Percentiles rank a stretch among this genome's conserved stretches.
Conservation (phyloP, 192 early-diverging fungal genomes). For the Thamnidium elegans region DNA sequence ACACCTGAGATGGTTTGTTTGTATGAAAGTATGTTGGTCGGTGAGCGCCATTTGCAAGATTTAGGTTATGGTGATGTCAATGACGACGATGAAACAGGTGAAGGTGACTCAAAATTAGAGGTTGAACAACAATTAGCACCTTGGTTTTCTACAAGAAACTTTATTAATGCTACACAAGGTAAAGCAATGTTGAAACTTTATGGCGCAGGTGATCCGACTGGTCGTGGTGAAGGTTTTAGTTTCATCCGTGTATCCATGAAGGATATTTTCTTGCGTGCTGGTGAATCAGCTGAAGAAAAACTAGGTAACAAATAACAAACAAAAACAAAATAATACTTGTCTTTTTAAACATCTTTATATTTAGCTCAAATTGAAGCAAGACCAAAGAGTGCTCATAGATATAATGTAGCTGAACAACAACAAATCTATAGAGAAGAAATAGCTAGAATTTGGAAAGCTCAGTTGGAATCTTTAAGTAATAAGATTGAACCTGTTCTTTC, state of each 20-base stretch:
- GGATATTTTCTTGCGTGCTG: conserved; percentile 89
- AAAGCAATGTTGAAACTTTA: conserved; percentile 95
- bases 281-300: conserved; percentile 81
- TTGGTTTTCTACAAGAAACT: conserved; percentile 94
- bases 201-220: conserved; percentile 97
- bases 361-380: conserved; percentile 73
- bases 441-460: conserved; percentile 89
- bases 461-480: conserved; percentile 66
- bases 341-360: background rate
- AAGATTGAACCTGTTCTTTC: conserved; percentile 45
- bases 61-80: conserved; percentile 78
- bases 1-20: conserved; percentile 96
- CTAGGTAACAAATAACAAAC: conserved; percentile 39
- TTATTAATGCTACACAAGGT: conserved; percentile 86
- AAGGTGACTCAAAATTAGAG: conserved; percentile 66
- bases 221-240: conserved; percentile 93
- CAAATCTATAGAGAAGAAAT: conserved; percentile 94
- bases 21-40: conserved; percentile 90
- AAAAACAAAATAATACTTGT: background rate
- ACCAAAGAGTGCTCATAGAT: conserved; percentile 80
- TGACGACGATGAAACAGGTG: conserved; percentile 71
- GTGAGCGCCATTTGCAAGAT: conserved; percentile 88
- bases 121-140: conserved; percentile 93
- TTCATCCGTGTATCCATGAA: conserved; percentile 97
- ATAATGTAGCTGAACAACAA: conserved; percentile 92